Percentiles rank a stretch among this genome's conserved stretches.
These are phyloP conservation scores for Stephania japonica DNA, from an alignment of 164 flowering plant genomes.

Conservation along the genomic window DNA sequence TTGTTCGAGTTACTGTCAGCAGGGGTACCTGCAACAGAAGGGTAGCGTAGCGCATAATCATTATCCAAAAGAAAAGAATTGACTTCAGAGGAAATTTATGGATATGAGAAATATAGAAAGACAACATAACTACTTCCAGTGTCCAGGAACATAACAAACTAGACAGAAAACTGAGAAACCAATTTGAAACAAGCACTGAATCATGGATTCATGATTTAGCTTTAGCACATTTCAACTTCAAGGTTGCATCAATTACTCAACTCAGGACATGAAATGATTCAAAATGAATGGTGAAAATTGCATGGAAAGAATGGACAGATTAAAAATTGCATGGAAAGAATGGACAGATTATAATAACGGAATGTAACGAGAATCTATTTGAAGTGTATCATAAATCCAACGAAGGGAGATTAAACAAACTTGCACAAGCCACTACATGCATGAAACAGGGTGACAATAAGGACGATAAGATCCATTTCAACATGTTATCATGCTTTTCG, in stretches of 20 bases:
- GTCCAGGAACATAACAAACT: background rate
- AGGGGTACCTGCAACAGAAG: slow-evolving; percentile 30
- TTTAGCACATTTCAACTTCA: background rate
- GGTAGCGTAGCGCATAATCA: background rate
- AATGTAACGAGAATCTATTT: background rate
- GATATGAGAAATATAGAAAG: background rate
- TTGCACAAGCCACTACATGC: background rate
- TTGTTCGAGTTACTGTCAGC: slow-evolving; percentile 38
- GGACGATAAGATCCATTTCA: background rate
- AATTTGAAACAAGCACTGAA: background rate
- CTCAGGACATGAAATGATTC: background rate
- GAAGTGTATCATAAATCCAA: background rate
- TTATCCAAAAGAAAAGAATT: background rate
- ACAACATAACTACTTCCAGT: background rate
- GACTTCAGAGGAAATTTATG: background rate
- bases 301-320: background rate
- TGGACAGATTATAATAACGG: background rate
- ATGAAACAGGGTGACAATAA: background rate
- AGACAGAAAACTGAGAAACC: background rate
- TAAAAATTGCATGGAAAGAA: background rate
- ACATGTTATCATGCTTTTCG: background rate
- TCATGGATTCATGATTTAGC: background rate
- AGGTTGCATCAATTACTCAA: background rate
- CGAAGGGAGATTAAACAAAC: background rate
- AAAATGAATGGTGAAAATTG: background rate